phyloP scores from a whole-genome alignment of 352 stramenopile genomes.

The Phytophthora agathidicida region DNA sequence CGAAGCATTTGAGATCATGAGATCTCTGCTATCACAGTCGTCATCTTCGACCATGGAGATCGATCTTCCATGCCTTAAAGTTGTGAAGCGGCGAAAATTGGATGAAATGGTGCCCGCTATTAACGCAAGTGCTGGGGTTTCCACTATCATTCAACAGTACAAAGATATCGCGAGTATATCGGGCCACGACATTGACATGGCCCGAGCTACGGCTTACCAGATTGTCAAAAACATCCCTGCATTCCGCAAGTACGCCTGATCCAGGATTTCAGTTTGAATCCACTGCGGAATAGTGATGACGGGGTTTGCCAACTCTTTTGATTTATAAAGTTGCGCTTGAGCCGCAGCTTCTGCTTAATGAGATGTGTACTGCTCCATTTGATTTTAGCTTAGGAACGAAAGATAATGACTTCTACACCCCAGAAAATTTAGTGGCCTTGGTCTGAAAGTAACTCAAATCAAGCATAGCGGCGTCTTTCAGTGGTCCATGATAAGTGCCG shows the following conservation, averaged over 20 bases:
- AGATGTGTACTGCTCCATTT: no score
- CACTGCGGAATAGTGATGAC: no score
- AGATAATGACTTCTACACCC: no score
- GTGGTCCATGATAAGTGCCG: slow-evolving; percentile 63
- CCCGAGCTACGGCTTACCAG: slow-evolving; percentile 20
- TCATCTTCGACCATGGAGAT: slow-evolving; percentile 36
- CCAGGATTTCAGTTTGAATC: no score
- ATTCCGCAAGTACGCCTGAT: no score
- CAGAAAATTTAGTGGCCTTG: slow-evolving; percentile 12
- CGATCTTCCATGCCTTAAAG: slow-evolving; percentile 31
- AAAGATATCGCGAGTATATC: slow-evolving; percentile 36
- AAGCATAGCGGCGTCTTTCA: slow-evolving; percentile 57
- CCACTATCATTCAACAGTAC: slow-evolving; percentile 40
- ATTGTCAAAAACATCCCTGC: no score
- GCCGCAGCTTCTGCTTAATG: no score
- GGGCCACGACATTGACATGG: slow-evolving; percentile 38
- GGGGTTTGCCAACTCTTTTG: no score
- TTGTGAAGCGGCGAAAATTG: slow-evolving; percentile 44
- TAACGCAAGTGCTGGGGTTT: slow-evolving; percentile 25
- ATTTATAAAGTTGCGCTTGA: no score
- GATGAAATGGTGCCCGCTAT: slow-evolving; percentile 20
- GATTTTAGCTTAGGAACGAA: no score
- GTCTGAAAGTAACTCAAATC: slow-evolving; percentile 46
- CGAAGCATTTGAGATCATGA: slow-evolving; percentile 35
- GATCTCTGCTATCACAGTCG: slow-evolving; percentile 30